Evolutionary conservation across 345 rosid species (phyloP).

Genomic region (Schrenkiella parvula): DNA sequence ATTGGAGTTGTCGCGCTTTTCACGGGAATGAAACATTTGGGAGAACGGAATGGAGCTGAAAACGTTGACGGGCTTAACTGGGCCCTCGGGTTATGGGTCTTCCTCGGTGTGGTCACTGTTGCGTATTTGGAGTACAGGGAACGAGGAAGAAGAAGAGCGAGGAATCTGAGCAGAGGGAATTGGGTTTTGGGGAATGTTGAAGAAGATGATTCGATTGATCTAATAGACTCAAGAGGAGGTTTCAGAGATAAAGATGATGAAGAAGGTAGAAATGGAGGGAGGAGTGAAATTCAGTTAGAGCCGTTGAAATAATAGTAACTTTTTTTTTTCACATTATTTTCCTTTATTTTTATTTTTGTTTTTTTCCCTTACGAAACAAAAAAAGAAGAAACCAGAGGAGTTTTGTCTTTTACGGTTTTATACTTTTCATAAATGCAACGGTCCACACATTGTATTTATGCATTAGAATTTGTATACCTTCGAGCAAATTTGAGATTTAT

Average conservation of each 20-base stretch:
- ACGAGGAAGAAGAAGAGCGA: conserved; percentile 45
- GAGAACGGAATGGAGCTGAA: conserved; percentile 76
- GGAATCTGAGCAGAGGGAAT: conserved; percentile 53
- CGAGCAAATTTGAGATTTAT: background rate
- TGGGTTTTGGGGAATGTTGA: conserved; percentile 80
- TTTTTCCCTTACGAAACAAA: conserved; percentile 1
- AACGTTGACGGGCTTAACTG: conserved; percentile 66
- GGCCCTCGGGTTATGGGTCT: conserved; percentile 70
- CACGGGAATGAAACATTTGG: conserved; percentile 55
- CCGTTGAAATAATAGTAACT: conserved; percentile 49
- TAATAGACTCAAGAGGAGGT: conserved; percentile 49
- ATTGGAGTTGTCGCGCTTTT: conserved; percentile 63
- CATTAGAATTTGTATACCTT: conserved; percentile 18
- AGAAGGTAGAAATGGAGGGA: conserved; percentile 37
- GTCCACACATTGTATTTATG: conserved; percentile 28
- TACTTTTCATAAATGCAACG: conserved; percentile 18
- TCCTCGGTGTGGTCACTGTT: conserved; percentile 41
- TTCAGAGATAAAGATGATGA: conserved; percentile 43
- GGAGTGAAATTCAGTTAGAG: conserved; percentile 90
- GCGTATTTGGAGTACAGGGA: conserved; percentile 56
- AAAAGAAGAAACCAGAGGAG: conserved; percentile 4
- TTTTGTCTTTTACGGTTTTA: conserved; percentile 22
- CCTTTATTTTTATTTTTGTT: background rate
- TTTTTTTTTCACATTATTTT: background rate
- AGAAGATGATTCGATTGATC: conserved; percentile 82